phyloP scores from a whole-genome alignment of 1,284 basidiomycete genomes.

The Fereydounia khargensis region DNA sequence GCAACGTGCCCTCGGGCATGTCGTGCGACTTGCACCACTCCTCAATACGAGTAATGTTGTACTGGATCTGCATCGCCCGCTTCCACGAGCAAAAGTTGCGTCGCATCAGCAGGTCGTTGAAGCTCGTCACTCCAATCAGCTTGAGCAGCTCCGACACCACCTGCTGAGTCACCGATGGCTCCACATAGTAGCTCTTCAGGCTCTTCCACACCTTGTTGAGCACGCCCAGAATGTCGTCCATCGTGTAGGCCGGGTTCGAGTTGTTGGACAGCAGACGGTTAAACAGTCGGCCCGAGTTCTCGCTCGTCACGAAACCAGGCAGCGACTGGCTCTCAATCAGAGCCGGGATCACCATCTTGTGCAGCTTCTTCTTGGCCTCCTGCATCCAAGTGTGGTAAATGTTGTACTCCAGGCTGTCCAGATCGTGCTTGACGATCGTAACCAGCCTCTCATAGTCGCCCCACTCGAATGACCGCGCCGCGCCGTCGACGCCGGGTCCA shows the following conservation, averaged over 20 bases:
- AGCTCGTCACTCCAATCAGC: conserved; percentile 92
- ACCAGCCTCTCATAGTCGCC: conserved; percentile 94
- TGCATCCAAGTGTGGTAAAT: conserved; percentile 99
- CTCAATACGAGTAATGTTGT: conserved; percentile 71
- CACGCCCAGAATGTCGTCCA: conserved; percentile 97
- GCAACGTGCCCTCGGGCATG: conserved; percentile 97
- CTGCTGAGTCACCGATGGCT: conserved; percentile 94
- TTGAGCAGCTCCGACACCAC: conserved; percentile 94
- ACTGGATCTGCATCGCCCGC: conserved; percentile 64
- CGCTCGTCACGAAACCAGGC: conserved; percentile 94
- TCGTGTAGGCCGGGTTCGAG: conserved; percentile 84
- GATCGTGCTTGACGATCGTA: conserved; percentile 95
- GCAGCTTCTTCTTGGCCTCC: conserved; percentile 92
- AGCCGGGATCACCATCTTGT: conserved; percentile 98
- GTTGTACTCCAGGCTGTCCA: conserved; percentile 98
- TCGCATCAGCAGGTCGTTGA: conserved; percentile 97
- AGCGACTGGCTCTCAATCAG: conserved; percentile 95
- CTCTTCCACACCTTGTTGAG: conserved; percentile 98
- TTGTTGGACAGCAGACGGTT: conserved; percentile 79
- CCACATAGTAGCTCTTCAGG: conserved; percentile 97
- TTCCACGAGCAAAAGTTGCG: conserved; percentile 99
- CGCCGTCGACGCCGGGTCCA: conserved; percentile 83
- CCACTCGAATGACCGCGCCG: conserved; percentile 92
- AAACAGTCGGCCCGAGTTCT: conserved; percentile 87
- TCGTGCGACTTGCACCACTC: conserved; percentile 69